Conservation (phyloP, 2,329 filamentous ascomycete genomes). For the Chaetoscypha palmicola region DNA sequence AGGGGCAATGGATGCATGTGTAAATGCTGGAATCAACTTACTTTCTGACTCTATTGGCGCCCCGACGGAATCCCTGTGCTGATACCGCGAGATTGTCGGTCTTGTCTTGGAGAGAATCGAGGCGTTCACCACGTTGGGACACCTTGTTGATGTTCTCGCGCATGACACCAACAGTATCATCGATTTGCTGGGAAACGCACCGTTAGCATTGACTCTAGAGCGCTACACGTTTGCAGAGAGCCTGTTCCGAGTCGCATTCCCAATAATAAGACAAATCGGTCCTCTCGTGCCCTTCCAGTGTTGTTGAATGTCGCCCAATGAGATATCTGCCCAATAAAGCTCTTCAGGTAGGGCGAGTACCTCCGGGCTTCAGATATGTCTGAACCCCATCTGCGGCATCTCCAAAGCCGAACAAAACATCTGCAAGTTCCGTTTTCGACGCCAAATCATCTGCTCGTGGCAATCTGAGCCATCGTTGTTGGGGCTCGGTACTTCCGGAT, state of each 20-base stretch:
- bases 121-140: constrained; percentile 81
- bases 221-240: no score
- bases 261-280: no score
- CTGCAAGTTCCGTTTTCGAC: not conserved
- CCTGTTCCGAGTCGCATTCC: no score
- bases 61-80: constrained; percentile 90
- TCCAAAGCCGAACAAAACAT: constrained; percentile 7
- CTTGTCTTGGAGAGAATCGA: constrained; percentile 87
- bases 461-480: no score
- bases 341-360: no score
- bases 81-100: constrained; percentile 89
- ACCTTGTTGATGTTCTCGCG: constrained; percentile 96
- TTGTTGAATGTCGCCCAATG: not conserved
- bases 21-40: constrained; percentile 40
- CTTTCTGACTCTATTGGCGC: constrained; percentile 86
- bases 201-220: no score
- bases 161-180: constrained; percentile 93
- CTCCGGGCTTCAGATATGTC: constrained; percentile 5
- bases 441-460: not conserved
- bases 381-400: constrained; percentile 18
- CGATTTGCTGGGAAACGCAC: constrained; percentile 71
- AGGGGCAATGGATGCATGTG: no score
- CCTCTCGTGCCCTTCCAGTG: not conserved
- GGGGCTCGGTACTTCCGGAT: constrained; percentile 2
- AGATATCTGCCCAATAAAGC: not conserved